Conservation (phyloP, 352 stramenopile species). For the Aphanomyces euteiches region DNA sequence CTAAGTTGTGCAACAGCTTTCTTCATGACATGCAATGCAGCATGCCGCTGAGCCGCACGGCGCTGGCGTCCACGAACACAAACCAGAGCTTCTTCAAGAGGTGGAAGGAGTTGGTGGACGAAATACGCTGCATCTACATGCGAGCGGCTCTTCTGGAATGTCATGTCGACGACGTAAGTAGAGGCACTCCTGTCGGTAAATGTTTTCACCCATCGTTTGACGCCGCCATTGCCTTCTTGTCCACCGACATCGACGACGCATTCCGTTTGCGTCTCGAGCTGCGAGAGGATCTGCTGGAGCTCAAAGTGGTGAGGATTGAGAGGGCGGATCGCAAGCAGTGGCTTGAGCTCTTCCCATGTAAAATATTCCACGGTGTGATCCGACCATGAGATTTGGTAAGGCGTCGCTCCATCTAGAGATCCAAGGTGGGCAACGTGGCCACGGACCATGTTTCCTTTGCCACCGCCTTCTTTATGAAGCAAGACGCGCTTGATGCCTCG, state of each 20-base stretch:
- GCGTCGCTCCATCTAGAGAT: constrained; percentile 32
- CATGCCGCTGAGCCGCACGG: constrained; percentile 37
- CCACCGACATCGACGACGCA: neutral
- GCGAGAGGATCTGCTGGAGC: constrained; percentile 38
- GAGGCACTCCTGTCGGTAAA: constrained; percentile 11
- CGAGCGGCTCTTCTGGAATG: neutral
- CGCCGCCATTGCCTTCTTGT: neutral
- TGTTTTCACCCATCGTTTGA: constrained; percentile 10
- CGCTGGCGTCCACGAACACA: constrained; percentile 55
- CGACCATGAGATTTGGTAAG: constrained; percentile 57
- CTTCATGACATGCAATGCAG: constrained; percentile 34
- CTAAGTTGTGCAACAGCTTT: constrained; percentile 40
- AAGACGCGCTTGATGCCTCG: constrained; percentile 56
- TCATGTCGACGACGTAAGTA: constrained; percentile 18
- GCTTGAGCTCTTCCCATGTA: constrained; percentile 49
- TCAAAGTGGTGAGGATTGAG: constrained; percentile 75
- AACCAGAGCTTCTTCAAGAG: constrained; percentile 29
- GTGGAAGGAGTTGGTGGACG: constrained; percentile 9
- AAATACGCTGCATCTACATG: neutral
- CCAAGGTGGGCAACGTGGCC: constrained; percentile 30
- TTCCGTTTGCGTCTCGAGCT: neutral
- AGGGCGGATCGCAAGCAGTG: constrained; percentile 51
- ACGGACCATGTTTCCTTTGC: constrained; percentile 34
- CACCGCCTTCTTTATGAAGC: constrained; percentile 47
- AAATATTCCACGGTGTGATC: constrained; percentile 47